These are phyloP conservation scores for Ophiocordyceps camponoti-saundersi DNA, from an alignment of 2,329 filamentous ascomycete genomes.

Conservation along the genomic window DNA sequence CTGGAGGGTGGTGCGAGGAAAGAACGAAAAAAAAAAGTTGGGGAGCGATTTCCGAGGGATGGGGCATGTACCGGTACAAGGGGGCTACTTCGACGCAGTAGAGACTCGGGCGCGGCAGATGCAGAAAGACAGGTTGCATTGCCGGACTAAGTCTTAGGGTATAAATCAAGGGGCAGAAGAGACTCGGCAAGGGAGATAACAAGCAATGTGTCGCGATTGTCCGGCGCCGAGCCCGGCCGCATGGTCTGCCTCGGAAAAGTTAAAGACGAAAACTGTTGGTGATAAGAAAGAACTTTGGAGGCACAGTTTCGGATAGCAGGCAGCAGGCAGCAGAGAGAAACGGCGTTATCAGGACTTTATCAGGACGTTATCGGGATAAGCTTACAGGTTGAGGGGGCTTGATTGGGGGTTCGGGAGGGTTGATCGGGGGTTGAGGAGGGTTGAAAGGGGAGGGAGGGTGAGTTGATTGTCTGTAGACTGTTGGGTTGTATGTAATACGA, in stretches of 20 bases:
- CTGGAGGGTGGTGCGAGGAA: neutral
- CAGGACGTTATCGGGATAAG: neutral
- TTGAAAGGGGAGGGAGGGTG: neutral
- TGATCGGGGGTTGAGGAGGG: no score
- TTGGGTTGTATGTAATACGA: neutral
- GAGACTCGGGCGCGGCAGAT: no score
- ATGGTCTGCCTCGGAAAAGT: neutral
- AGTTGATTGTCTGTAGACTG: neutral
- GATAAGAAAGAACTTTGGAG: neutral
- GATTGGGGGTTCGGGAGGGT: no score
- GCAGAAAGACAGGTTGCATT: no score
- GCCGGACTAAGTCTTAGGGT: no score
- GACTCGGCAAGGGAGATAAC: neutral
- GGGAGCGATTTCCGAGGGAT: neutral
- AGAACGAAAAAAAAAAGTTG: neutral
- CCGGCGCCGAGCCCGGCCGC: neutral
- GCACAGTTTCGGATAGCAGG: neutral
- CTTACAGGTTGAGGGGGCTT: no score
- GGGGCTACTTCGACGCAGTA: no score
- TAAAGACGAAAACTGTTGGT: neutral
- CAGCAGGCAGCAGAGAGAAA: neutral
- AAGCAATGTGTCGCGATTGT: neutral
- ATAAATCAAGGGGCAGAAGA: no score
- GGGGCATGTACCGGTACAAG: neutral
- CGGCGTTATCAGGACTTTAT: neutral